Percentiles rank a stretch among this genome's conserved stretches.
Conservation (phyloP, 768 basidiomycete species). For the Boletus rufocinnamomeus region DNA sequence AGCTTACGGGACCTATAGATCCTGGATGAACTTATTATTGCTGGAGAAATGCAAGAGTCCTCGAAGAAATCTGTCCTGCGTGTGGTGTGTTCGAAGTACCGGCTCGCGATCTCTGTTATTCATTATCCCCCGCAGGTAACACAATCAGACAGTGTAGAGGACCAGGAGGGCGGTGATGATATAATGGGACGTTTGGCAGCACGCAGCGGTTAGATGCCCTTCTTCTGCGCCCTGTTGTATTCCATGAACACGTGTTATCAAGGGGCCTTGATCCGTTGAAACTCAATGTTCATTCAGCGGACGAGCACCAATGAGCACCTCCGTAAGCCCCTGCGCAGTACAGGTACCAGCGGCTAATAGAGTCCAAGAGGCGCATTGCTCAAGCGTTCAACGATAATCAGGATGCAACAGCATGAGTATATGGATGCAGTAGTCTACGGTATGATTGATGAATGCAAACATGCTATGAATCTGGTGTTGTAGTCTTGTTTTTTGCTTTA, state of each 20-base stretch:
- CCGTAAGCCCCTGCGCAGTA: conserved; percentile 1
- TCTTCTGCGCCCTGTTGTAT: conserved; percentile 3
- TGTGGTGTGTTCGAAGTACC: conserved; percentile 41
- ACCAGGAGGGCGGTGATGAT: conserved; percentile 84
- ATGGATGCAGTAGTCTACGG: conserved; percentile 4
- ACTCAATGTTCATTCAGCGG: neutral
- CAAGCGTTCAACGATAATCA: neutral
- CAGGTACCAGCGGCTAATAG: neutral
- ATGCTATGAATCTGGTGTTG: conserved; percentile 20
- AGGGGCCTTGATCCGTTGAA: conserved; percentile 35
- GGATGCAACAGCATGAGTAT: neutral
- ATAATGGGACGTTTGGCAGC: conserved; percentile 75
- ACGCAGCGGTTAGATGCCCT: conserved; percentile 58
- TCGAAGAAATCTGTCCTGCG: conserved; percentile 72
- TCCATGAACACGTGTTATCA: conserved; percentile 21
- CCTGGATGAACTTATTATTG: conserved; percentile 90
- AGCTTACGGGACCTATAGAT: conserved; percentile 47
- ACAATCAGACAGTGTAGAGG: conserved; percentile 81
- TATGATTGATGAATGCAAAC: neutral
- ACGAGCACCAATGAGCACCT: neutral
- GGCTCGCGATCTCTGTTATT: conserved; percentile 14
- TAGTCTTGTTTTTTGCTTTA: conserved; percentile 40
- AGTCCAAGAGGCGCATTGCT: neutral
- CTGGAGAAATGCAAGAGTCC: conserved; percentile 93
- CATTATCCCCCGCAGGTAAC: conserved; percentile 57